phyloP scores from a whole-genome alignment of 495 filamentous ascomycete species.

The Penicillium egyptiacum region DNA sequence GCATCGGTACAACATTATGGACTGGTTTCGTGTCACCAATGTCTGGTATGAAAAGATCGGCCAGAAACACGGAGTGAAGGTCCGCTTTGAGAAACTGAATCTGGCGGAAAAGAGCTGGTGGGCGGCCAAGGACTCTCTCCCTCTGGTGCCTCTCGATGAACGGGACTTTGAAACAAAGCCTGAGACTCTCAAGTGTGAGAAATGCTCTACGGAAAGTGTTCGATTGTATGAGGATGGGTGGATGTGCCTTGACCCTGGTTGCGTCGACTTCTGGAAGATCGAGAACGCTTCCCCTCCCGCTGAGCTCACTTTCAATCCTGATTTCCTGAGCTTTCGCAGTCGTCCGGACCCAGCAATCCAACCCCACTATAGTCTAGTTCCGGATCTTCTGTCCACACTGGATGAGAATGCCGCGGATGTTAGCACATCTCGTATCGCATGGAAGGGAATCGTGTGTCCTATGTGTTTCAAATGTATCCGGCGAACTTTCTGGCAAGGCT shows the following conservation, averaged over 20 bases:
- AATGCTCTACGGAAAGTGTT: conserved; percentile 38
- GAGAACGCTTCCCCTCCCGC: conserved; percentile 24
- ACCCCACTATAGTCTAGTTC: conserved; percentile 37
- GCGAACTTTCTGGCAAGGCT: conserved; percentile 61
- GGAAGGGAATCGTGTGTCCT: conserved; percentile 73
- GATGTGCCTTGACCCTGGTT: conserved; percentile 65
- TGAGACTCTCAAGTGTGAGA: conserved; percentile 34
- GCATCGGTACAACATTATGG: conserved; percentile 69
- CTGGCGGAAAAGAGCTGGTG: conserved; percentile 67
- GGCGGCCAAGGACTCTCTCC: conserved; percentile 40
- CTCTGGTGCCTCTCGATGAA: conserved; percentile 19
- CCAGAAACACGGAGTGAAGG: conserved; percentile 48
- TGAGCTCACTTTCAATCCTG: conserved; percentile 52
- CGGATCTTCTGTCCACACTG: conserved; percentile 41
- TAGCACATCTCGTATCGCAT: conserved; percentile 38
- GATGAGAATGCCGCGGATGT: conserved; percentile 26
- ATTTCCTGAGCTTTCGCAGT: conserved; percentile 55
- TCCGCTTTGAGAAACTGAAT: conserved; percentile 72
- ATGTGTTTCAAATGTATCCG: conserved; percentile 64
- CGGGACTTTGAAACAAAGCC: conserved; percentile 25
- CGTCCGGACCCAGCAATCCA: conserved; percentile 37
- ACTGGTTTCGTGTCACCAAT: conserved; percentile 68
- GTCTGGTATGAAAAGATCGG: conserved; percentile 67
- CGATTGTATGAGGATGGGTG: conserved; percentile 60
- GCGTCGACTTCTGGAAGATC: conserved; percentile 56